Evolutionary conservation across 805 yeast genomes (phyloP), one percentile per base, ranked within the genome.

Genomic region (Ogataea corticis): DNA sequence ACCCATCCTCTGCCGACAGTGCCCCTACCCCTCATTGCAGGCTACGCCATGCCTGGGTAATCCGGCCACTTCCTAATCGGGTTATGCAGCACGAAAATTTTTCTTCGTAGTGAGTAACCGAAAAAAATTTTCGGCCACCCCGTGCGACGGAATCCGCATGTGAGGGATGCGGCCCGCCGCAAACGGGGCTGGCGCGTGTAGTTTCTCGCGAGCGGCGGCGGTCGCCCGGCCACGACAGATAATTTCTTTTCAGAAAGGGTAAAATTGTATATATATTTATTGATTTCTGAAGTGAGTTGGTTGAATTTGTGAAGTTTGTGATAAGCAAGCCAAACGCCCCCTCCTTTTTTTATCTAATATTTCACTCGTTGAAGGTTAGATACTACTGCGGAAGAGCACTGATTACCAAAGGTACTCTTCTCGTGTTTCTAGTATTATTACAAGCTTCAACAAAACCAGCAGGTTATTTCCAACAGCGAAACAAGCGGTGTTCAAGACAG

Each of bases 311-410:
- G 15, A 6, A 17, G 5, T 4, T 14, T 38, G 46, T 41, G 36
- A 27, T 44, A 23, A 33, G 33, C 46, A 45, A 35, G 41, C 34
- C 32, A 42, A 42, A 38, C 40, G 30, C 40, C 48, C 46, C 39
- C 33, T n/a, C 45, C 46, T 33, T 29, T 45, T 36, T 46, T 46
- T 40, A 42, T 46, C 46, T 48, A 46, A 45, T 42, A 42, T 38
- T 33, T 38, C 46, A 33, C 43, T 46, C 42, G 54, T 50, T 50
- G 54, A 39, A 45, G 54, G 44, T 37, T 37, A 37, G 40, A 37
- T 37, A 37, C 40, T 37, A 37, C 32, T 37, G 43, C 46, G 38
- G 43, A 46, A 41, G 41, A 28, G 40, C 40, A 37, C 40, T 37
- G 32, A 25, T 37, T 17, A 37, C 40, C 32, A 28, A 17, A 28